Conservation (phyloP, 805 yeast species). For the Lipomyces kockii region DNA sequence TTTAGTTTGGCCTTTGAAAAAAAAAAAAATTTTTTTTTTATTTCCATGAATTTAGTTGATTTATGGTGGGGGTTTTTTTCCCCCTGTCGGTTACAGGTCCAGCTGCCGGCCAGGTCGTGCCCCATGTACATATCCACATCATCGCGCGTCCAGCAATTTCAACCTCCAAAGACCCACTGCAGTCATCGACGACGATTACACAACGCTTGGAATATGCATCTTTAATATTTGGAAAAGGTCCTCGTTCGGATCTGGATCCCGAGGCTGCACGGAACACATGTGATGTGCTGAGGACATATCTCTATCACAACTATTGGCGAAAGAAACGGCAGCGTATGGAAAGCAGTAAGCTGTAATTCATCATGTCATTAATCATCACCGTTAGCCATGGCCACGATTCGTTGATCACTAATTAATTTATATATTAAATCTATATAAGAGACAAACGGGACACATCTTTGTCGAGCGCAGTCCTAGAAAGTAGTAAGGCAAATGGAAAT, state of each 20-base stretch:
- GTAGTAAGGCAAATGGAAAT: not conserved
- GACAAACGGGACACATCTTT: not conserved
- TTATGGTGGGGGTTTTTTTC: not conserved
- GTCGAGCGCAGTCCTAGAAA: not conserved
- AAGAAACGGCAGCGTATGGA: not conserved
- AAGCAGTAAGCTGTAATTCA: not conserved
- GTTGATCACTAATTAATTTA: not conserved
- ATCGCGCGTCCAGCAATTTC: constrained; percentile 61
- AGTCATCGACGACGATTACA: not conserved
- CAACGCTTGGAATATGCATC: constrained; percentile 39
- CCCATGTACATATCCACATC: constrained; percentile 91
- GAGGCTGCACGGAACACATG: constrained; percentile 27
- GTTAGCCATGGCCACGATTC: not conserved
- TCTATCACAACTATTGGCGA: not conserved
- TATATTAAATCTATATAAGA: not conserved
- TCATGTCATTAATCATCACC: not conserved
- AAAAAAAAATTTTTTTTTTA: too few species aligned
- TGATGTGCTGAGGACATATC: not conserved
- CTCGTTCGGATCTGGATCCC: constrained; percentile 43
- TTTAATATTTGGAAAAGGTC: constrained; percentile 44
- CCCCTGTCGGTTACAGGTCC: constrained; percentile 39
- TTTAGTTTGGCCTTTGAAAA: too few species aligned
- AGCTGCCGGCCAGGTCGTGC: constrained; percentile 89
- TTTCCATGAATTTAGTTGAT: too few species aligned
- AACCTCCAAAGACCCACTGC: not conserved